Percentiles rank a stretch among this genome's conserved stretches.
phyloP scores from a whole-genome alignment of 805 yeast genomes.

The Candida patagonica region DNA sequence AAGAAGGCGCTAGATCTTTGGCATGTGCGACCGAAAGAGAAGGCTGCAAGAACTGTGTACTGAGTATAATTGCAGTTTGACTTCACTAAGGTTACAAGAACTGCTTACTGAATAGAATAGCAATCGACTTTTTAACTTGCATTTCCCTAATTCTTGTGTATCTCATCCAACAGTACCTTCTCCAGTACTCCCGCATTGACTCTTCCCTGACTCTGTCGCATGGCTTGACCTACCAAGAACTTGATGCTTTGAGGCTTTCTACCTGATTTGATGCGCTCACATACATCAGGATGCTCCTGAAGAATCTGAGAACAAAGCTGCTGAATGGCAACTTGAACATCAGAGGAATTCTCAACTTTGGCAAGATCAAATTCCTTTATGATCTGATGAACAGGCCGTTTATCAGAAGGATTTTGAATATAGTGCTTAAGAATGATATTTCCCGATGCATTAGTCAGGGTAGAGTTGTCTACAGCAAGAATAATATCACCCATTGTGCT shows the following conservation, averaged over 20 bases:
- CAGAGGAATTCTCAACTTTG: slow-evolving; percentile 26
- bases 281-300: slow-evolving; percentile 41
- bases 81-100: too few species aligned
- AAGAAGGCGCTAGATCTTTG: slow-evolving; percentile 18
- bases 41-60: too few species aligned
- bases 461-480: slow-evolving; percentile 34
- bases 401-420: slow-evolving; percentile 34
- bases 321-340: slow-evolving; percentile 29
- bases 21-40: too few species aligned
- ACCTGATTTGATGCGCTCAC: slow-evolving; percentile 46
- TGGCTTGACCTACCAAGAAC: slow-evolving; percentile 73
- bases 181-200: slow-evolving; percentile 26
- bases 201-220: slow-evolving; percentile 70
- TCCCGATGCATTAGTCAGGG: slow-evolving; percentile 60
- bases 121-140: too few species aligned
- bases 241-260: slow-evolving; percentile 58
- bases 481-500: slow-evolving; percentile 47
- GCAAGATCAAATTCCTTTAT: slow-evolving; percentile 42
- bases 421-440: slow-evolving; percentile 55
- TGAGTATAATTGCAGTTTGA: too few species aligned
- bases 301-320: slow-evolving; percentile 41
- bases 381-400: slow-evolving; percentile 31
- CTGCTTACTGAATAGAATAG: too few species aligned
- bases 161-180: slow-evolving; percentile 4
- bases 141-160: too few species aligned